These are phyloP conservation scores for Flaveria bidentis DNA, from an alignment of 129 eudicot species.

Conservation along the genomic window DNA sequence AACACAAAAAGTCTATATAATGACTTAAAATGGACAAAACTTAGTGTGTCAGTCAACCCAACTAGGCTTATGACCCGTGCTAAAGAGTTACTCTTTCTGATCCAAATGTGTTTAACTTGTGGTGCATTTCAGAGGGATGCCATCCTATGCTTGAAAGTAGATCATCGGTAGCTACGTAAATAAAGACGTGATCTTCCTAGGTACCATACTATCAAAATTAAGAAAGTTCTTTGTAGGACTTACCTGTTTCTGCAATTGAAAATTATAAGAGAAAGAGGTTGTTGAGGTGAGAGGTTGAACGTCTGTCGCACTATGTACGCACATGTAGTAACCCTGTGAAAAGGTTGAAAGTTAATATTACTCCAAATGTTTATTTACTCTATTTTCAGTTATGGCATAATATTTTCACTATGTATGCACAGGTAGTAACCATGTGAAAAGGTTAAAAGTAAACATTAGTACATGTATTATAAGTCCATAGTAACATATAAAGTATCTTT, in stretches of 20 bases:
- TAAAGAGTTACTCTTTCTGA: no score
- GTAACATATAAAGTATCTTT: background rate
- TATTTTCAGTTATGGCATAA: background rate
- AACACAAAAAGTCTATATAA: no score
- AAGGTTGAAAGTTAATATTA: background rate
- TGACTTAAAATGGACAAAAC: no score
- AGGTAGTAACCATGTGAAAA: background rate
- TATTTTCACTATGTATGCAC: background rate
- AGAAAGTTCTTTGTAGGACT: background rate
- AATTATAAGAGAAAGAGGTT: conserved; percentile 1
- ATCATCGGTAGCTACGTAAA: no score
- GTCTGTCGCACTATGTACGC: conserved; percentile 10
- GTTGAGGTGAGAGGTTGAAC: conserved; percentile 16
- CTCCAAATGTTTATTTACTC: background rate
- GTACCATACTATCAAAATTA: background rate
- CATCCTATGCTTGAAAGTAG: no score
- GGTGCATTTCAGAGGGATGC: no score
- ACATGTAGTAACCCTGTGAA: conserved; percentile 18
- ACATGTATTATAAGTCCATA: background rate
- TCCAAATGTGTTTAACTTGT: no score
- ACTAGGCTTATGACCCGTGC: background rate
- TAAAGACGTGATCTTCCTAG: no score
- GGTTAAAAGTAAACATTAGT: no score
- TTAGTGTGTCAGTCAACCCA: no score
- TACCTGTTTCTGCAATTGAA: conserved; percentile 9